These are phyloP conservation scores for Penicillium ochrochloron DNA, from an alignment of 495 filamentous ascomycete genomes.

Conservation along the genomic window DNA sequence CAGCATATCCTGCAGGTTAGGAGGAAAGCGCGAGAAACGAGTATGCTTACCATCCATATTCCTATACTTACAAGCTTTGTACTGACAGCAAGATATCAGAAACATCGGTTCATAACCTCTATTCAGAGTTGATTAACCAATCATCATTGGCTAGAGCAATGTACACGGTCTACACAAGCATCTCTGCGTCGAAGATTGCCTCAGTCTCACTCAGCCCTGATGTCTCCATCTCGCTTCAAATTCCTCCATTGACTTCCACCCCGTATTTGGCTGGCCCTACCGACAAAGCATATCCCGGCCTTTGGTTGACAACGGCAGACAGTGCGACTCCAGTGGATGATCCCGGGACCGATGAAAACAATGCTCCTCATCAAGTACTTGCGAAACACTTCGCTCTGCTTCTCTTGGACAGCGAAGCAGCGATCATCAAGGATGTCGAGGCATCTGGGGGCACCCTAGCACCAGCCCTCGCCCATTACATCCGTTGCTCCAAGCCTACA, in stretches of 20 bases:
- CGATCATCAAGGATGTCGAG: slow-evolving; percentile 82
- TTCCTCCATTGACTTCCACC: slow-evolving; percentile 78
- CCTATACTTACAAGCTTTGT: slow-evolving; percentile 5
- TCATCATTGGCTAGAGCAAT: slow-evolving; percentile 87
- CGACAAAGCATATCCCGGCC: slow-evolving; percentile 67
- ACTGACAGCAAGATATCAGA: slow-evolving; percentile 27
- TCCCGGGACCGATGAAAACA: slow-evolving; percentile 57
- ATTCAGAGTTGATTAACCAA: slow-evolving; percentile 65
- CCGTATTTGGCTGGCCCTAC: slow-evolving; percentile 70
- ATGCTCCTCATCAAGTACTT: slow-evolving; percentile 59
- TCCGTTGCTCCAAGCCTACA: slow-evolving; percentile 79
- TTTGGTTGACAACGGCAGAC: slow-evolving; percentile 86
- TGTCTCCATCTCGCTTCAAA: slow-evolving; percentile 80
- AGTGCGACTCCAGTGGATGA: slow-evolving; percentile 70
- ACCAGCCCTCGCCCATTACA: slow-evolving; percentile 77
- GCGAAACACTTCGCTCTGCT: slow-evolving; percentile 87
- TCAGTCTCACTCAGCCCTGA: slow-evolving; percentile 62
- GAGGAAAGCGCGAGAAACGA: slow-evolving; percentile 75
- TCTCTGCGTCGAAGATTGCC: slow-evolving; percentile 83
- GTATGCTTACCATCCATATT: slow-evolving; percentile 48
- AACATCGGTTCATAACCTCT: slow-evolving; percentile 45
- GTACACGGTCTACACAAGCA: slow-evolving; percentile 75
- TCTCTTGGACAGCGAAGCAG: slow-evolving; percentile 80
- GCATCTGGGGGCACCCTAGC: slow-evolving; percentile 72
- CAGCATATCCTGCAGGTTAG: slow-evolving; percentile 77